Base-by-base conservation (phyloP, 306 rosid species). In the Cicer arietinum region DNA sequence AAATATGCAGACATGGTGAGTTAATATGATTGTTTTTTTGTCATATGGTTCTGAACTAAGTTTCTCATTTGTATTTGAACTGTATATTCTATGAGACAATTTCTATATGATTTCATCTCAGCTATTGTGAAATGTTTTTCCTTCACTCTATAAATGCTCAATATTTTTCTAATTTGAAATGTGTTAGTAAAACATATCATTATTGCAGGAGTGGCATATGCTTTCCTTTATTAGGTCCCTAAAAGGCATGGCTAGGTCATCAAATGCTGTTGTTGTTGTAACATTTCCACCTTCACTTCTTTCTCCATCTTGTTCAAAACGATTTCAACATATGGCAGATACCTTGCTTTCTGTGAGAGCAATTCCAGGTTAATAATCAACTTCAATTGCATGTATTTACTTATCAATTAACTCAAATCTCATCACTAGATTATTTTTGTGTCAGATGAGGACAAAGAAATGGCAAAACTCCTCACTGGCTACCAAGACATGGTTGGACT, bases 401-500 rank as follows among this genome's bases (percentile, higher is more conserved):
- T 76, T 43, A 12, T 64, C 65, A 46, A 68, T 73, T 57, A 40
- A 43, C 67, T 80, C 81, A 47, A 53, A 58, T 57, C 53, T 86
- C 73, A 54, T 42, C 2, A 8, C 20, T 39, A 16, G 30, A 70
- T 7, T 64, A 18, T 64, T 22, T 75, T 54, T 74, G 64, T 61
- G 84, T 41, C 85, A 94, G 98, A 91, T 16, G 91, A 90, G 82
- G 96, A 94, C 77, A 91, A 90, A 86, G 96, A 94, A 83, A 76
- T 94, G 74, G 88, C 87, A 44, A 90, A 83, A 13, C 96, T 94
- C 75, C 98, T 94, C 73, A 94, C 96, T 18, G 98, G 95, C 71
- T 94, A 91, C 85, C 88, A 94, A 67, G 97, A 94, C 76, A 94
- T 94, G 97, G 86, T 89, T 77, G 98, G 98, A 67, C 88, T 91